These are phyloP conservation scores for Zygosaccharomyces pseudobailii DNA, from an alignment of 1,139 yeast species.

Conservation along the genomic window DNA sequence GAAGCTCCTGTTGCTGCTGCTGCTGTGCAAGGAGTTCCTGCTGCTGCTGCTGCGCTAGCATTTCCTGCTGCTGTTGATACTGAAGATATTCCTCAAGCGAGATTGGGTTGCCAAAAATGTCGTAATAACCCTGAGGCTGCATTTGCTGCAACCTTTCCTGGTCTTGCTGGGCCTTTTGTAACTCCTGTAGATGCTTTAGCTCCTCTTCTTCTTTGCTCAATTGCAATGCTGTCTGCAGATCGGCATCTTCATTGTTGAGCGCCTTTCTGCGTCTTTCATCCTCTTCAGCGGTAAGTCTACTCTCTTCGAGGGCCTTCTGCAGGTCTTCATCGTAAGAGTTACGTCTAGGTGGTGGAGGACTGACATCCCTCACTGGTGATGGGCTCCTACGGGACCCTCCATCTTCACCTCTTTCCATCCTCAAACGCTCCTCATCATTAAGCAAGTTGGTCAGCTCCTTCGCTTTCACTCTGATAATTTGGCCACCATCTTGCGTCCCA, in stretches of 20 bases:
- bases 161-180: conserved; percentile 48
- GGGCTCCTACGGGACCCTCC: conserved; percentile 24
- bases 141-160: conserved; percentile 42
- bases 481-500: conserved; percentile 80
- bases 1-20: conserved; percentile 34
- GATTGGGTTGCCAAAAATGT: conserved; percentile 76
- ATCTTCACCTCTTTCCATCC: conserved; percentile 54
- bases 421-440: conserved; percentile 78
- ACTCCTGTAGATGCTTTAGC: conserved; percentile 50
- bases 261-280: conserved; percentile 59
- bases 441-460: conserved; percentile 78
- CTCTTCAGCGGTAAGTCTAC: conserved; percentile 78
- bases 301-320: conserved; percentile 76
- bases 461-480: conserved; percentile 84
- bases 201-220: conserved; percentile 87
- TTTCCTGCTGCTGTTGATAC: conserved; percentile 29
- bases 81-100: conserved; percentile 38
- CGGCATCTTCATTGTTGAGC: conserved; percentile 44
- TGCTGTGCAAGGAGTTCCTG: conserved; percentile 31
- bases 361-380: not conserved
- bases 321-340: conserved; percentile 68
- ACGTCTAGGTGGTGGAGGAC: conserved; percentile 21
- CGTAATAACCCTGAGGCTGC: conserved; percentile 42
- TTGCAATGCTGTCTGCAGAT: conserved; percentile 73
- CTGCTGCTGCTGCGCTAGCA: conserved; percentile 33